phyloP scores from a whole-genome alignment of 2,329 filamentous ascomycete genomes.

The Phoma sp. region DNA sequence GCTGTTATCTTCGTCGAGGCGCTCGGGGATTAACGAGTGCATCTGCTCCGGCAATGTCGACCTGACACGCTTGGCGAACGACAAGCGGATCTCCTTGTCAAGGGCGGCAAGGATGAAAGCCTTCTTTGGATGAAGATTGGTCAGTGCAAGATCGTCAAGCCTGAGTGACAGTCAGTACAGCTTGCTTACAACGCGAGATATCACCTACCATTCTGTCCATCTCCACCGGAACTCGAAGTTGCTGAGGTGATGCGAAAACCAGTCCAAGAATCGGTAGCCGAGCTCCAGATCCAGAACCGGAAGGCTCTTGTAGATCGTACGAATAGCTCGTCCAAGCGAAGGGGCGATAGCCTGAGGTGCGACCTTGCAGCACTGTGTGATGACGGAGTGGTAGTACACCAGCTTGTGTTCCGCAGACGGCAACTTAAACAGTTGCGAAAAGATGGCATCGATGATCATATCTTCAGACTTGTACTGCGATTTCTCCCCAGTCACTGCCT shows the following conservation, averaged over 20 bases:
- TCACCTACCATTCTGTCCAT: slow-evolving; percentile 86
- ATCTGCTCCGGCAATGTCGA: slow-evolving; percentile 89
- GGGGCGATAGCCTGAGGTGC: slow-evolving; percentile 96
- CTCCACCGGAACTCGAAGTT: slow-evolving; percentile 99
- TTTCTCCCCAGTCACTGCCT: slow-evolving; percentile 67
- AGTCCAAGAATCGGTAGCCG: slow-evolving; percentile 86
- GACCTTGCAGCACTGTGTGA: slow-evolving; percentile 95
- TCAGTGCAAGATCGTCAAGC: slow-evolving; percentile 80
- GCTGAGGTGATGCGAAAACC: slow-evolving; percentile 97
- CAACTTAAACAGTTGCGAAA: slow-evolving; percentile 90
- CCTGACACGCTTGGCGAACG: slow-evolving; percentile 94
- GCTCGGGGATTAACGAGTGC: slow-evolving; percentile 77
- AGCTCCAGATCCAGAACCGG: slow-evolving; percentile 87
- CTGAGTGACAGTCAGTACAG: slow-evolving; percentile 45
- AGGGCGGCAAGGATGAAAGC: slow-evolving; percentile 89
- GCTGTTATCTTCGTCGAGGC: slow-evolving; percentile 92
- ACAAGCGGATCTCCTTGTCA: slow-evolving; percentile 95
- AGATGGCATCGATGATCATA: slow-evolving; percentile 94
- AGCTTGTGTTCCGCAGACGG: slow-evolving; percentile 89
- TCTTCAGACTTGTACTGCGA: slow-evolving; percentile 98
- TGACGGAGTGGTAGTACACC: slow-evolving; percentile 93
- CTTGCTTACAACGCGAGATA: too few species aligned
- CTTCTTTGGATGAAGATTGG: slow-evolving; percentile 82
- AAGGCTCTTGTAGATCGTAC: slow-evolving; percentile 84
- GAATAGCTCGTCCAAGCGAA: slow-evolving; percentile 88